Conservation (phyloP, 2,329 filamentous ascomycete species). For the Fusarium sp. region DNA sequence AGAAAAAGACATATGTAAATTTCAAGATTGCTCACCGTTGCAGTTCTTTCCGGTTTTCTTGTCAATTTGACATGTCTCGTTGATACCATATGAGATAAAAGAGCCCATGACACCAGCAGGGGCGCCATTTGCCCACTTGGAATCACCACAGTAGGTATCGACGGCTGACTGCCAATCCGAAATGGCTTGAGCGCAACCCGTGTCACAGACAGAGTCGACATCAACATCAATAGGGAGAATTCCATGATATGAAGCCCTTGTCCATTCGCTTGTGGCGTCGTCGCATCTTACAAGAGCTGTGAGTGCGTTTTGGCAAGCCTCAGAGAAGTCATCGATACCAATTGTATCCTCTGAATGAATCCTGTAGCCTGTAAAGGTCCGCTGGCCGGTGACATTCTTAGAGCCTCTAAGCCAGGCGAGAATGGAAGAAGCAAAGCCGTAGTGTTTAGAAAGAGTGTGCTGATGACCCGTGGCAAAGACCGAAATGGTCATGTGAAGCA, state of each 20-base stretch:
- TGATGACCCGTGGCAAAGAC: background rate
- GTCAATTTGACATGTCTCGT: background rate
- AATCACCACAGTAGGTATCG: background rate
- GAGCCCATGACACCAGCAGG: background rate
- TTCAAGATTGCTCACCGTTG: background rate
- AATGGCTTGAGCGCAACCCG: background rate
- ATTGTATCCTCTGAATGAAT: background rate
- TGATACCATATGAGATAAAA: background rate
- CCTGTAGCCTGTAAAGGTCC: background rate
- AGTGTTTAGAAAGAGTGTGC: no score
- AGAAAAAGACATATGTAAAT: background rate
- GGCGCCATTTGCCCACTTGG: background rate
- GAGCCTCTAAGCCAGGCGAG: no score
- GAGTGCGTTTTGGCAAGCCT: background rate
- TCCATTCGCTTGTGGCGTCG: background rate
- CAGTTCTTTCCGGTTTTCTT: background rate
- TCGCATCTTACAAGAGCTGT: background rate
- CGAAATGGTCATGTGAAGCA: background rate
- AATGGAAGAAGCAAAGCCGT: no score
- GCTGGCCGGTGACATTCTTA: background rate
- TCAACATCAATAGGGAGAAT: background rate
- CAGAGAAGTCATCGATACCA: background rate
- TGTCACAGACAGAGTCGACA: background rate
- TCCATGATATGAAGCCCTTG: background rate
- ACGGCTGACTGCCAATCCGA: background rate